Evolutionary conservation across 1,284 basidiomycete species (phyloP), one percentile per base, ranked within the genome.

Genomic region (Cutaneotrichosporon cavernicola): DNA sequence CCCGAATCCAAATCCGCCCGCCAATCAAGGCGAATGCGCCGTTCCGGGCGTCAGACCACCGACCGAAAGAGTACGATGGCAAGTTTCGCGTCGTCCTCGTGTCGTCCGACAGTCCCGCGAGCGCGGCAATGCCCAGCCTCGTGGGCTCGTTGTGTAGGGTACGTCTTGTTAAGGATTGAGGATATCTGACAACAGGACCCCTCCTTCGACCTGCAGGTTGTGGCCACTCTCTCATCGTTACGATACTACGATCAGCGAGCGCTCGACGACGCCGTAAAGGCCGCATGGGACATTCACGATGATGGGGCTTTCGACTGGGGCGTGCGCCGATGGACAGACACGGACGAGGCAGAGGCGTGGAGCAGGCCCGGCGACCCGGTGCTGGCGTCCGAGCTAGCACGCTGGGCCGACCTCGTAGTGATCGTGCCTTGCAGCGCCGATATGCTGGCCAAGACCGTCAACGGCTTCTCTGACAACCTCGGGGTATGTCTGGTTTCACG

Each of bases 381-480:
- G 3, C 53, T 60, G 30, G 13, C 49, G 16, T 11, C 18, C 16
- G 58, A 84, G 82, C 86, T 98, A 0, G 85, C 94, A 10, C 85
- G 94, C 56, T 99, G 96, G 96, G 94, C 95, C 32, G 95, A 99
- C 75, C 80, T 97, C 30, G 92, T 98, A 50, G 86, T 99, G 50
- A 85, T 99, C 50, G 93, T 93, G 0, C 96, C 96, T 0, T 96
- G 92, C 73, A 94, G 92, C 0, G 96, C 96, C 11, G 97, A 97
- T 77, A 94, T 92, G 1, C 84, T 99, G 6, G 88, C 93, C 8
- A 98, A 98, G 81, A 89, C 98, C 56, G 89, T 91, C 0, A 85
- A 87, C 38, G 96, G 96, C 0, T 70, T 89, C 1, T 96, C 93
- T 73, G 95, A 98, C 74, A 95, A 95, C 74, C 85, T 97, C 32